Base-by-base conservation (phyloP, 805 yeast species). In the Metschnikowia lochheadii region DNA sequence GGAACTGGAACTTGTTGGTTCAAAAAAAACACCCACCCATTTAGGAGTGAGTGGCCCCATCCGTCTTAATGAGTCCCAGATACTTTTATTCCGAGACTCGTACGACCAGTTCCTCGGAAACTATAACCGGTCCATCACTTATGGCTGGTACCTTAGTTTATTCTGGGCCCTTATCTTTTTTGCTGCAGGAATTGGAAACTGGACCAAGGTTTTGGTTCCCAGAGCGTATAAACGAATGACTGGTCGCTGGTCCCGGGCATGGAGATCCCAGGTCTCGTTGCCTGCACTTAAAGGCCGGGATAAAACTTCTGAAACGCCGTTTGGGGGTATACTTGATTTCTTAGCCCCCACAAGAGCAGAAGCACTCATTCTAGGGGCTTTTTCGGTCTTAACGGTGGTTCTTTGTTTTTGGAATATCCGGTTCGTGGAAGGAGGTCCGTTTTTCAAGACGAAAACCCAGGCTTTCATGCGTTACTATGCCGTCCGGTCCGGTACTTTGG, bases 401-500 rank as follows among this genome's bases (percentile, higher is more conserved):
- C 44, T 55, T 1, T 29, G 43, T 17, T 40, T 43, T 39, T 6
- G 10, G 23, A 40, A 52, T 3, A 56, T 58, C n/a, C 53, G 48
- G 11, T 53, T 37, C 20, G 55, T 51, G 7, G 51, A 44, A 2
- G 49, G 51, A 8, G 61, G 57, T 18, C 59, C 60, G 1, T 42
- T 58, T 6, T 58, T 52, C 23, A 48, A 41, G 5, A 36, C 20
- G n/a, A 69, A 65, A 35, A 48, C 59, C 46, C 55, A 57, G 33
- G 77, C 78, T 11, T 60, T 73, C 56, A 57, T 70, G 56, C 63
- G 71, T 36, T 62, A 54, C 48, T 75, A 72, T 48, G 81, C 78
- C 35, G 59, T 56, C 23, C 40, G 61, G 8, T 42, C 55, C 13
- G 60, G 61, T 14, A 55, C 54, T 6, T 33, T 58, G n/a, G 58